phyloP scores from a whole-genome alignment of 1,139 yeast species.

The Scheffersomyces cryptocercus region DNA sequence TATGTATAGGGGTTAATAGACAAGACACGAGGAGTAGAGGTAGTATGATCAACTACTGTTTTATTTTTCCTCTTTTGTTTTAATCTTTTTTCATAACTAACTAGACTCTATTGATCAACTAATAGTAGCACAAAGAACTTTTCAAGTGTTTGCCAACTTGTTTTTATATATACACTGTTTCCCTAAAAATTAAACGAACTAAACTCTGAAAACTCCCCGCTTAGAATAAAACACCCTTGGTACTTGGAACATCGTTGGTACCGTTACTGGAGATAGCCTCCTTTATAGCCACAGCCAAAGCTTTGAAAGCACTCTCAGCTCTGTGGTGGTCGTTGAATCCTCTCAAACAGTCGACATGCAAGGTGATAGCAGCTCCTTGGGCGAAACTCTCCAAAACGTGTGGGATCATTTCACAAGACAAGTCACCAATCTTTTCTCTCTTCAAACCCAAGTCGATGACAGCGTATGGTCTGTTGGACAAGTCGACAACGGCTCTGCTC shows the following conservation, averaged over 20 bases:
- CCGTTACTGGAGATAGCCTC: constrained; percentile 87
- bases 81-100: no score
- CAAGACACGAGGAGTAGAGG: no score
- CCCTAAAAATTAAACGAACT: no score
- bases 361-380: constrained; percentile 82
- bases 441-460: constrained; percentile 86
- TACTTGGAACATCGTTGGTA: constrained; percentile 87
- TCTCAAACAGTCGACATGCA: constrained; percentile 91
- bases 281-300: constrained; percentile 85
- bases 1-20: no score
- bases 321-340: constrained; percentile 96
- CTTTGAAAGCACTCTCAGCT: constrained; percentile 95
- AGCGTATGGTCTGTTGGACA: constrained; percentile 90
- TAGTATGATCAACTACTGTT: no score
- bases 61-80: no score
- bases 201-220: no score
- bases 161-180: no score
- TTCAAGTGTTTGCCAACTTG: no score
- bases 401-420: constrained; percentile 95
- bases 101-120: no score
- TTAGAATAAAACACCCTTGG: constrained; percentile 85
- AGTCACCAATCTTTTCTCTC: constrained; percentile 90
- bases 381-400: constrained; percentile 95
- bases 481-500: constrained; percentile 90
- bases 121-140: no score